Conservation (phyloP, 352 stramenopile genomes). For the Globisporangium barbulae region DNA sequence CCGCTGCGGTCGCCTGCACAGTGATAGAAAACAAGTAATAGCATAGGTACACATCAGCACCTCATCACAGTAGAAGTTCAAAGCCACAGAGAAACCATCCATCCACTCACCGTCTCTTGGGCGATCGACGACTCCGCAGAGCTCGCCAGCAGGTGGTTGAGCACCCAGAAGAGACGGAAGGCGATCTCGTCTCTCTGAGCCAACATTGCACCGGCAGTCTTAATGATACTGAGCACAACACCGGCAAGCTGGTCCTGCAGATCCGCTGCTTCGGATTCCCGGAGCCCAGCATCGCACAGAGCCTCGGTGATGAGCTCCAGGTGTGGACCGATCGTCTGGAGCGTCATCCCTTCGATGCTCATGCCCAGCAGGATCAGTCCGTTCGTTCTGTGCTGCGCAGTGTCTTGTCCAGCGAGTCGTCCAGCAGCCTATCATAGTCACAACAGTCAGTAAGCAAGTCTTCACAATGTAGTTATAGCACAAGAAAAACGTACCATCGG, state of each 20-base stretch:
- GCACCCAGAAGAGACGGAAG: constrained; percentile 80
- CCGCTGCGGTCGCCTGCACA: constrained; percentile 33
- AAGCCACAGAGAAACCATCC: neutral
- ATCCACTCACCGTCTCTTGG: constrained; percentile 40
- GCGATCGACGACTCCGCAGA: constrained; percentile 47
- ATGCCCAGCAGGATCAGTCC: constrained; percentile 74
- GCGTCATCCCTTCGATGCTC: constrained; percentile 78
- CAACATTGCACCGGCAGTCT: constrained; percentile 42
- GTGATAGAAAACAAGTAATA: neutral
- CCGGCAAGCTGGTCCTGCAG: constrained; percentile 66
- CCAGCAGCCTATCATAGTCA: constrained; percentile 34
- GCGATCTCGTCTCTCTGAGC: constrained; percentile 38
- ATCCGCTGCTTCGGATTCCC: constrained; percentile 67
- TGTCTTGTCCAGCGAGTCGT: constrained; percentile 66
- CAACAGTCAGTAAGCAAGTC: neutral
- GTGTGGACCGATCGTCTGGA: constrained; percentile 51
- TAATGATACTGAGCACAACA: constrained; percentile 61
- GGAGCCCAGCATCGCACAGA: constrained; percentile 62
- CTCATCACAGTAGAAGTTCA: neutral
- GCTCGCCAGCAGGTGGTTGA: constrained; percentile 68
- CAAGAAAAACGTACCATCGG: no score
- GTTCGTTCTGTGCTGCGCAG: constrained; percentile 73
- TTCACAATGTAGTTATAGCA: neutral
- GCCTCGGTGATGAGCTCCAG: constrained; percentile 71
- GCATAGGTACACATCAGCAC: neutral